A percentile compares a stretch with the other conserved stretches of the same genome.
Conservation (phyloP, 2,329 filamentous ascomycete species). For the Nannizziopsis barbatae region DNA sequence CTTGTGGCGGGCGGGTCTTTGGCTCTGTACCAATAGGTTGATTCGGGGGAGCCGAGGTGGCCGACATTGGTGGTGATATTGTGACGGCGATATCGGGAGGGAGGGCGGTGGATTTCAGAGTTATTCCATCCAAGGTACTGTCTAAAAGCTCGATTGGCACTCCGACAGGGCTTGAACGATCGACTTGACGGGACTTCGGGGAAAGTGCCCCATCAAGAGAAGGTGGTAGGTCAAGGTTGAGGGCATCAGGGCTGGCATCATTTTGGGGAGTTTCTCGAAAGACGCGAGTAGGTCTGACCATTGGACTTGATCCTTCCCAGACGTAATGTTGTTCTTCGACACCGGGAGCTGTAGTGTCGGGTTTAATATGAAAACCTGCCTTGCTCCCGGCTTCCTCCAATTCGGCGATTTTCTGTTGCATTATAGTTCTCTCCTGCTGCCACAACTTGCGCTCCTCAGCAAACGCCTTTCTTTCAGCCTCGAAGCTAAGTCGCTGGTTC, state of each 20-base stretch:
- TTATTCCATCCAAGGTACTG: conserved; percentile 38
- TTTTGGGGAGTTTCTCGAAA: conserved; percentile 25
- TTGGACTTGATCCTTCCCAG: conserved; percentile 36
- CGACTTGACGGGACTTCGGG: conserved; percentile 26
- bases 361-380: conserved; percentile 4
- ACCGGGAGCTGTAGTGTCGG: conserved; percentile 2
- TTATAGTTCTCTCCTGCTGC: conserved; percentile 34
- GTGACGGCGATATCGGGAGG: conserved; percentile 34
- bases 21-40: conserved; percentile 18
- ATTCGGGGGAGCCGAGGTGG: conserved; percentile 13
- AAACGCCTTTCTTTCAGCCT: conserved; percentile 33
- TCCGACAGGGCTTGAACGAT: conserved; percentile 23
- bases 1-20: conserved; percentile 24
- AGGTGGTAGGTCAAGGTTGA: conserved; percentile 17
- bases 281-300: conserved; percentile 33
- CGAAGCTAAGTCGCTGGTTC: conserved; percentile 30
- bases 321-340: conserved; percentile 24
- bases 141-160: conserved; percentile 38
- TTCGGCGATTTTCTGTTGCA: conserved; percentile 33
- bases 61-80: conserved; percentile 30
- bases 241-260: conserved; percentile 4
- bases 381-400: conserved; percentile 28
- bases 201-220: conserved; percentile 34
- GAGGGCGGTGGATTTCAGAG: conserved; percentile 36
- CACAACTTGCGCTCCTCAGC: conserved; percentile 35